phyloP scores from a whole-genome alignment of 257 asterid species.

The Cinchona pubescens region DNA sequence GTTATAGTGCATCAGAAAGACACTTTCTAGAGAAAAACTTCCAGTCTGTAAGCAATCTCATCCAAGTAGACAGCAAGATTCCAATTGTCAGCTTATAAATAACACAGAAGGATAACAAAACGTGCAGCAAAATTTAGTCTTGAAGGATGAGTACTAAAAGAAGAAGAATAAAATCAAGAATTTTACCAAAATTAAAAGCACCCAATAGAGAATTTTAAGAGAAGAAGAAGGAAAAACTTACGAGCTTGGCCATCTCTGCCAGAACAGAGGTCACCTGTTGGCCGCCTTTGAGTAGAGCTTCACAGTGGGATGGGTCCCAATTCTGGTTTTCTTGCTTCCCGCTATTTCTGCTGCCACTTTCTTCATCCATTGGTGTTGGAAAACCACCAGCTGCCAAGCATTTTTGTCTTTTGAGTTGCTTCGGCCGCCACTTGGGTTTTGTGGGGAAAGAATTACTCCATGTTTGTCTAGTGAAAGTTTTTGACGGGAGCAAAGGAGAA shows the following conservation, averaged over 20 bases:
- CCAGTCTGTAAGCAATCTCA: background rate
- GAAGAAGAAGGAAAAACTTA: conserved; percentile 28
- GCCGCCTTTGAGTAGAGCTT: conserved; percentile 72
- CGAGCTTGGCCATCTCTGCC: conserved; percentile 85
- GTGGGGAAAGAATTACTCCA: conserved; percentile 11
- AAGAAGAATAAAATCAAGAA: background rate
- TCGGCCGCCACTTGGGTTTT: conserved; percentile 20
- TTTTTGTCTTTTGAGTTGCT: conserved; percentile 25
- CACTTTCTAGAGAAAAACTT: background rate
- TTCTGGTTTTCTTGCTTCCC: conserved; percentile 24
- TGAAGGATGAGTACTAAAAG: no score
- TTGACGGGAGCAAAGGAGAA: conserved; percentile 20
- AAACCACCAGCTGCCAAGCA: conserved; percentile 33
- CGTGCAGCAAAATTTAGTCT: no score
- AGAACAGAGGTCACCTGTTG: conserved; percentile 94
- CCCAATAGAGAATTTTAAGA: background rate
- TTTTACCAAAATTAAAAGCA: no score
- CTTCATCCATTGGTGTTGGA: conserved; percentile 37
- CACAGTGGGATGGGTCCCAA: conserved; percentile 56
- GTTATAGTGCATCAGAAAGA: conserved; percentile 19
- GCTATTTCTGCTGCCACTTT: conserved; percentile 14
- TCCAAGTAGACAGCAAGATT: background rate
- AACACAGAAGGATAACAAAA: background rate
- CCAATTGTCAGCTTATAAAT: background rate
- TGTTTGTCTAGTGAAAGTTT: conserved; percentile 7